phyloP scores from a whole-genome alignment of 768 basidiomycete genomes.

The Dioszegia aurantiaca region DNA sequence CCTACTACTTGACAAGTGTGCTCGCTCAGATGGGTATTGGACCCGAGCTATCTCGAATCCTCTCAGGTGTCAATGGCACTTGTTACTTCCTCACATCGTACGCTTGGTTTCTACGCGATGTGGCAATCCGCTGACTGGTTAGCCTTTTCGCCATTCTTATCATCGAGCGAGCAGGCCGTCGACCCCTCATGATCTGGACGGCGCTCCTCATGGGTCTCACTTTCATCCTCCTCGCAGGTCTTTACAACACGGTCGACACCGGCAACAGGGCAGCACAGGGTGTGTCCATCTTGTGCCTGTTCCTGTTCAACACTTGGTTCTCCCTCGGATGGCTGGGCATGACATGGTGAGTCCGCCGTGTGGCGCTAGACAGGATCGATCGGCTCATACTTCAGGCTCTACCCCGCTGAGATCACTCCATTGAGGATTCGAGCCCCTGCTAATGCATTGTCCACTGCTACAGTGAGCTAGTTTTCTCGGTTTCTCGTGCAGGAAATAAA shows the following conservation, averaged over 20 bases:
- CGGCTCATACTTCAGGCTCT: slow-evolving; percentile 53
- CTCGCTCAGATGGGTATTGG: slow-evolving; percentile 57
- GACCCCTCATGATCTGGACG: slow-evolving; percentile 44
- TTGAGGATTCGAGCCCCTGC: slow-evolving; percentile 64
- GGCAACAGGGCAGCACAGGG: slow-evolving; percentile 58
- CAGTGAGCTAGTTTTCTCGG: too few relatives aligned
- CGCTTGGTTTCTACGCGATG: slow-evolving; percentile 8
- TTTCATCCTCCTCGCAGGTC: slow-evolving; percentile 63
- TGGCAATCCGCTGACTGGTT: neutral
- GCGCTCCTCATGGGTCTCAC: slow-evolving; percentile 52
- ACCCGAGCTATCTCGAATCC: slow-evolving; percentile 61
- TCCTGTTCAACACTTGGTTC: slow-evolving; percentile 72
- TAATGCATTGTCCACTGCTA: slow-evolving; percentile 62
- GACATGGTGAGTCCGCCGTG: slow-evolving; percentile 60
- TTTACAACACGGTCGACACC: slow-evolving; percentile 55
- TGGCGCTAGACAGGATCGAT: too few relatives aligned
- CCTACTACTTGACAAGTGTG: slow-evolving; percentile 51
- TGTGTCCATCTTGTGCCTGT: slow-evolving; percentile 60
- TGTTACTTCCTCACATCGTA: slow-evolving; percentile 42
- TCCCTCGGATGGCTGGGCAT: slow-evolving; percentile 69
- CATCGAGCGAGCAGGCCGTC: slow-evolving; percentile 42
- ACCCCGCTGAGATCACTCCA: slow-evolving; percentile 68
- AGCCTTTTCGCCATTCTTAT: slow-evolving; percentile 37
- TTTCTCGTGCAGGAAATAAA: too few relatives aligned
- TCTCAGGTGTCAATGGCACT: slow-evolving; percentile 45